Percentiles rank a stretch among this genome's conserved stretches.
Conservation (phyloP, 805 yeast genomes). For the Blastobotrys robertii region DNA sequence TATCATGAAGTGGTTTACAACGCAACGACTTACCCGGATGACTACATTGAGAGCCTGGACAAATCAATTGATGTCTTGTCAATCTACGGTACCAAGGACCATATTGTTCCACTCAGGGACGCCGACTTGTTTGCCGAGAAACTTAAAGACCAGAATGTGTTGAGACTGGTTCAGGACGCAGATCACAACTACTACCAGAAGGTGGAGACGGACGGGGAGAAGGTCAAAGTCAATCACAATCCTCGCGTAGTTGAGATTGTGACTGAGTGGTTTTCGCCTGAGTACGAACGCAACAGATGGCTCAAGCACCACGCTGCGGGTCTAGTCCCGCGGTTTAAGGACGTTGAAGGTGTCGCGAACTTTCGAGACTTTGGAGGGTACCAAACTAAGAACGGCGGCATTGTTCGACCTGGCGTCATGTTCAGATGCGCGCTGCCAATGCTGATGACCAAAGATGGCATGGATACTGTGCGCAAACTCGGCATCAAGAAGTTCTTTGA, state of each 20-base stretch:
- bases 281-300: conserved; percentile 46
- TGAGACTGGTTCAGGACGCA: conserved; percentile 54
- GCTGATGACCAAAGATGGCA: conserved; percentile 43
- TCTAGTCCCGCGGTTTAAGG: conserved; percentile 46
- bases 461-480: conserved; percentile 29
- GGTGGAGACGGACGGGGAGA: conserved; percentile 29
- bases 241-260: conserved; percentile 41
- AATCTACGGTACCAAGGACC: conserved; percentile 63
- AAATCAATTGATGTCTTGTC: conserved; percentile 43
- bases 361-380: conserved; percentile 81
- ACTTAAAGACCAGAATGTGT: conserved; percentile 35
- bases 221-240: conserved; percentile 45
- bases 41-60: conserved; percentile 5
- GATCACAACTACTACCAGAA: conserved; percentile 74
- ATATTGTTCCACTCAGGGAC: conserved; percentile 55
- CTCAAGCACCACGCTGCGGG: conserved; percentile 31
- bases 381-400: conserved; percentile 25
- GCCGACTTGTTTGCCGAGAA: conserved; percentile 47
- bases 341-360: conserved; percentile 58
- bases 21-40: not conserved
- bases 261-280: conserved; percentile 35
- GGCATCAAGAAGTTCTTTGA: conserved; percentile 54
- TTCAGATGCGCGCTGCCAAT: conserved; percentile 59
- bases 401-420: conserved; percentile 40
- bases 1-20: conserved; percentile 6